Base-by-base conservation (phyloP, 495 filamentous ascomycete species). In the Neurospora sp. region DNA sequence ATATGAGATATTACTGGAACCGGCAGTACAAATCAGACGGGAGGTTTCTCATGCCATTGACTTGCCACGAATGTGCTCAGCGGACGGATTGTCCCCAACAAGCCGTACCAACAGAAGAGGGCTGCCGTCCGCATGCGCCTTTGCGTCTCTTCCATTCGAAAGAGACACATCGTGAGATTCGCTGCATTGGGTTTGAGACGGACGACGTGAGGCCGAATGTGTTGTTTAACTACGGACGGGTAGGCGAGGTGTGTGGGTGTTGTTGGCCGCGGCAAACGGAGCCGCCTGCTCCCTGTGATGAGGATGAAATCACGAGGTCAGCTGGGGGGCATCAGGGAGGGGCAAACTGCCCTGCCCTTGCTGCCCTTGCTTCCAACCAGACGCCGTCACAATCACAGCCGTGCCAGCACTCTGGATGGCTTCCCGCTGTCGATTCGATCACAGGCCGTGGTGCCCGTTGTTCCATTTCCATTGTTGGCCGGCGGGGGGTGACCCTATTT, bases 291-390 rank as follows among this genome's bases (percentile, higher is more conserved):
- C 75, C 72, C 73, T 74, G 73, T 72, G 71, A 46, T 46, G 74
- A 77, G 66, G 71, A 39, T 70, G 39, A 46, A 75, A 81, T 82
- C 81, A 81, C 79, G 78, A 76, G 80, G 80, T 75, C 77, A 77
- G 77, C 74, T 77, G 76, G 74, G 76, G 70, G 69, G 49, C 38
- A 49, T 40, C 49, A 23, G 46, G 42, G 42, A 70, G 54, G 69
- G 73, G 69, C 72, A 72, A 70, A 23, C 66, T 23, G 40, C 12
- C 18, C 16, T 40, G 40, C 23, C 41, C 44, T 66, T 62, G 71
- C 71, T 40, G 39, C 73, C 60, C 62, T 49, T 72, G 49, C 71
- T 72, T 60, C 72, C 72, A 66, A 39, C 49, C 74, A 72, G 44
- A 66, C 20, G 72, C 62, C 40, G 16, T 38, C 70, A 39, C 73